A percentile compares a stretch with the other conserved stretches of the same genome.
These are phyloP conservation scores for Blastobotrys apis DNA, from an alignment of 1,139 yeast species.

Conservation along the genomic window DNA sequence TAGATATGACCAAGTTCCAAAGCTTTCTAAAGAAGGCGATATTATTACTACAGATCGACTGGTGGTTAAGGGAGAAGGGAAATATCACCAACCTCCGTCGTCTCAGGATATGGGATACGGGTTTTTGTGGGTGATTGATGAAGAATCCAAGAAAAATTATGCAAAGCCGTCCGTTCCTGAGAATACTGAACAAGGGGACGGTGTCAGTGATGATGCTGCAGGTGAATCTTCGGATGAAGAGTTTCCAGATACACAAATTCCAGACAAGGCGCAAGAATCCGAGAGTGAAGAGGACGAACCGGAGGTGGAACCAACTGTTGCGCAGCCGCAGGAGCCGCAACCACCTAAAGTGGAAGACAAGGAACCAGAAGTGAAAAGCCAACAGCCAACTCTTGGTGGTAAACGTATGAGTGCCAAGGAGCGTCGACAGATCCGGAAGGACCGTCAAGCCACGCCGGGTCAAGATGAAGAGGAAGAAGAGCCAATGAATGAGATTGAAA, in stretches of 20 bases:
- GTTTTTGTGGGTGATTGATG: constrained; percentile 67
- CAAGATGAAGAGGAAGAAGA: constrained; percentile 20
- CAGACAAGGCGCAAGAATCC: constrained; percentile 17
- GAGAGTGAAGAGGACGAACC: not conserved
- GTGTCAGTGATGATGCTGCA: constrained; percentile 19
- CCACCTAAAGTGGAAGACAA: not conserved
- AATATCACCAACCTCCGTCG: constrained; percentile 69
- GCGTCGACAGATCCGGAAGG: constrained; percentile 18
- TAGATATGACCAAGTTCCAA: constrained; percentile 59
- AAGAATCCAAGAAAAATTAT: constrained; percentile 45
- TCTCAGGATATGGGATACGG: constrained; percentile 90
- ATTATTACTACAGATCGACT: constrained; percentile 64
- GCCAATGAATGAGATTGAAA: constrained; percentile 11
- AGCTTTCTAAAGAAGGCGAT: constrained; percentile 60
- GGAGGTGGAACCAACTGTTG: not conserved
- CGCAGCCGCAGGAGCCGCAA: constrained; percentile 2
- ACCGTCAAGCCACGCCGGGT: constrained; percentile 22
- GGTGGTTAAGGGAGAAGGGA: constrained; percentile 49
- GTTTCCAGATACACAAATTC: constrained; percentile 24
- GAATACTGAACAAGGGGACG: not conserved
- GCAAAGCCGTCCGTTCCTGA: constrained; percentile 16
- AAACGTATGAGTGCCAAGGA: constrained; percentile 17
- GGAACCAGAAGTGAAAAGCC: not conserved
- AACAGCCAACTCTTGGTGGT: constrained; percentile 4
- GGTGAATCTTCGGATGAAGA: constrained; percentile 28